These are phyloP conservation scores for Geotrichum bryndzae DNA, from an alignment of 1,139 yeast genomes.

Conservation along the genomic window DNA sequence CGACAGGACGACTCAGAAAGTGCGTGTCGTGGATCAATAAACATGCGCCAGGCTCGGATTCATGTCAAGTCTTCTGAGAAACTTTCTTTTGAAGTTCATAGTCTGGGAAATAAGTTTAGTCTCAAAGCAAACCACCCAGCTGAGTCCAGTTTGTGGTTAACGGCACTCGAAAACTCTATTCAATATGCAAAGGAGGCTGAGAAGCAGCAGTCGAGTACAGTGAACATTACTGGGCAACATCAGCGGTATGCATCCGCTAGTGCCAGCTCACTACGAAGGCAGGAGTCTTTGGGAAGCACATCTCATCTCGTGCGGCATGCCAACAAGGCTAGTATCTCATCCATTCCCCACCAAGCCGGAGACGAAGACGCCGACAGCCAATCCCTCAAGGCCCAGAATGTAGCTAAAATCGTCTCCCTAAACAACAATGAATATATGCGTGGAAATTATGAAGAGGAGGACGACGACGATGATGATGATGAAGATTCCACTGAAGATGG, in stretches of 20 bases:
- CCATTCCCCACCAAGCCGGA: no score
- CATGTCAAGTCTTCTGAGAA: conserved; percentile 90
- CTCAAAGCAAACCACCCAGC: conserved; percentile 88
- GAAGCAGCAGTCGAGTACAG: no score
- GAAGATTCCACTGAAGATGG: conserved; percentile 22
- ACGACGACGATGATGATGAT: no score
- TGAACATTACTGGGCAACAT: not conserved
- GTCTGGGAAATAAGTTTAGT: conserved; percentile 75
- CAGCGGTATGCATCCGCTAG: not conserved
- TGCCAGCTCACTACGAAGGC: no score
- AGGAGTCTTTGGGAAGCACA: no score
- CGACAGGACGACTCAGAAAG: conserved; percentile 81
- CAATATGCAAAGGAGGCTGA: conserved; percentile 64
- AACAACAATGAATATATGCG: conserved; percentile 27
- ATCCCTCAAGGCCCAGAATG: not conserved
- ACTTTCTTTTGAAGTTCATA: conserved; percentile 74
- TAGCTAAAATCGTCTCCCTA: conserved; percentile 24
- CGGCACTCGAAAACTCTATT: conserved; percentile 90
- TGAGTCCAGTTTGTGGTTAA: conserved; percentile 96
- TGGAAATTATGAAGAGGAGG: no score
- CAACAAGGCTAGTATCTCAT: no score
- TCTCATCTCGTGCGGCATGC: no score
- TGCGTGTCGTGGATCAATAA: conserved; percentile 86
- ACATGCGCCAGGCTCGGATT: conserved; percentile 72
- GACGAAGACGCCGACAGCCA: not conserved